A percentile compares a stretch with the other conserved stretches of the same genome.
Evolutionary conservation across 345 rosid genomes (phyloP).

Genomic region (Populus davidiana): DNA sequence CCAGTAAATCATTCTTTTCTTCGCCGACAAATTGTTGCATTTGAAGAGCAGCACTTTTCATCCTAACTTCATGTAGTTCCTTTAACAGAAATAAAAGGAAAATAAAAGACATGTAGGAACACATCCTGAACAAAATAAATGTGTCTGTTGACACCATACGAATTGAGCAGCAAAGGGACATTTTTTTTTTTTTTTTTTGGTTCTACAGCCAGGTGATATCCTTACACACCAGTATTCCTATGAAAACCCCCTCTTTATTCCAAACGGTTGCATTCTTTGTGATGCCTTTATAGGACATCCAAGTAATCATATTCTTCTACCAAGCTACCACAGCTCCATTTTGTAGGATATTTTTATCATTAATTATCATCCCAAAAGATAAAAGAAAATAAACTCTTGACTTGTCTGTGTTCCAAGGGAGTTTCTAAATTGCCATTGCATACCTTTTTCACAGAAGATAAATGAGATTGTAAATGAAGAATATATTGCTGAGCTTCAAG

Average conservation of each 20-base stretch:
- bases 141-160: neutral
- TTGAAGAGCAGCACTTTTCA: slow-evolving; percentile 90
- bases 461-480: slow-evolving; percentile 63
- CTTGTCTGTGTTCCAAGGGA: neutral
- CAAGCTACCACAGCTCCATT: neutral
- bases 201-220: neutral
- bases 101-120: slow-evolving; percentile 8
- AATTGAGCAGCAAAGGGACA: neutral
- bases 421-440: neutral
- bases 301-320: neutral
- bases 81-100: slow-evolving; percentile 25
- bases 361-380: neutral
- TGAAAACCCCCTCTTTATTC: neutral
- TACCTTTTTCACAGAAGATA: slow-evolving; percentile 78
- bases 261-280: neutral
- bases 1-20: slow-evolving; percentile 94
- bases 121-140: neutral
- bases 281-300: neutral
- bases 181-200: neutral
- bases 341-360: neutral
- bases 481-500: slow-evolving; percentile 70
- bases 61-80: slow-evolving; percentile 80
- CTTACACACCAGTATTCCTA: neutral
- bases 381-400: neutral
- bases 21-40: slow-evolving; percentile 99